phyloP scores from a whole-genome alignment of 2,329 filamentous ascomycete species.

The Ophiostoma angusticollis region DNA sequence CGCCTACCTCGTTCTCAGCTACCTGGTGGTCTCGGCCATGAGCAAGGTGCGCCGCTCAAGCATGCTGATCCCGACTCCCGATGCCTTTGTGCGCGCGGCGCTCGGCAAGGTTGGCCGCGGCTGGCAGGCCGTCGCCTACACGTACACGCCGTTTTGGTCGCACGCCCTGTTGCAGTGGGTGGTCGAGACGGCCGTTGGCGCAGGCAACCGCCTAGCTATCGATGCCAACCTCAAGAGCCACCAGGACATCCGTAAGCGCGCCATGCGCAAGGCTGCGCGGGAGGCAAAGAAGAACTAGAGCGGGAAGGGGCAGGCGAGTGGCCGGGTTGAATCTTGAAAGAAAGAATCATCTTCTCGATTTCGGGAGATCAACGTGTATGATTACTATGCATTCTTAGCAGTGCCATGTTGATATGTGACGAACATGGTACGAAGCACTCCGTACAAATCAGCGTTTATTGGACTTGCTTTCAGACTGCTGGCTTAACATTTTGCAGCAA shows the following conservation, averaged over 20 bases:
- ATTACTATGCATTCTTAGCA: too few relatives aligned
- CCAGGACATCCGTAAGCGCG: constrained; percentile 66
- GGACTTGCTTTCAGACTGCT: too few relatives aligned
- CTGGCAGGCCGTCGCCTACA: constrained; percentile 67
- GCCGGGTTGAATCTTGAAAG: too few relatives aligned
- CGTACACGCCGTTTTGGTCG: constrained; percentile 85
- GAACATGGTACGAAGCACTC: too few relatives aligned
- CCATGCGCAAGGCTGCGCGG: constrained; percentile 70
- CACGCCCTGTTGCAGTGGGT: constrained; percentile 83
- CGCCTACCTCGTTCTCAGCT: constrained; percentile 83
- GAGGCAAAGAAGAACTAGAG: constrained; percentile 53
- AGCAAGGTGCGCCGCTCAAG: constrained; percentile 80
- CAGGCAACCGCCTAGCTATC: constrained; percentile 33
- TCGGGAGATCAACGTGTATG: too few relatives aligned
- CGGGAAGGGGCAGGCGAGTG: neutral
- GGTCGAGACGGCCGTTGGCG: constrained; percentile 46
- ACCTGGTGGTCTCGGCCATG: constrained; percentile 93
- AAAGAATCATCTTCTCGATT: too few relatives aligned
- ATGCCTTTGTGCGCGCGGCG: constrained; percentile 65
- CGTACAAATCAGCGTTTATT: too few relatives aligned
- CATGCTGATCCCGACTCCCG: constrained; percentile 66
- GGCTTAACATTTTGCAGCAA: too few relatives aligned
- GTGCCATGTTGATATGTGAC: too few relatives aligned
- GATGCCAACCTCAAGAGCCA: constrained; percentile 56
- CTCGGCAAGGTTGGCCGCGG: constrained; percentile 75